A percentile compares a stretch with the other conserved stretches of the same genome.
phyloP scores from a whole-genome alignment of 2,329 filamentous ascomycete species.

The Claviceps digitariae region DNA sequence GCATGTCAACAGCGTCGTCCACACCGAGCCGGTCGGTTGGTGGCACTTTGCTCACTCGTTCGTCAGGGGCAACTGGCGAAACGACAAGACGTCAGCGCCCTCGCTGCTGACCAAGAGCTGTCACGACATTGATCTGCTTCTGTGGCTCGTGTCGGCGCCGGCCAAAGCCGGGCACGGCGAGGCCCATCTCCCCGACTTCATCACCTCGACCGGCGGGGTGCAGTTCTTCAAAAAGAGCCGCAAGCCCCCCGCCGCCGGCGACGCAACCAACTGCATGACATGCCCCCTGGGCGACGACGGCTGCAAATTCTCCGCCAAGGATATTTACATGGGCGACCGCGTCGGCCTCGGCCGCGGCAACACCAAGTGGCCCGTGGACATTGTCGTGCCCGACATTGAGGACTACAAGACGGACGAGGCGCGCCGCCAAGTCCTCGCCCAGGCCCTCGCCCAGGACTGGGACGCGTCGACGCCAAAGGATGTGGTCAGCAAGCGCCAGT shows the following conservation, averaged over 20 bases:
- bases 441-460: constrained; percentile 39
- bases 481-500: constrained; percentile 41
- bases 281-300: constrained; percentile 53
- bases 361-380: constrained; percentile 68
- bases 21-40: constrained; percentile 90
- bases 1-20: constrained; percentile 72
- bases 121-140: constrained; percentile 83
- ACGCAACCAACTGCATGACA: constrained; percentile 73
- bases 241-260: constrained; percentile 63
- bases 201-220: constrained; percentile 64
- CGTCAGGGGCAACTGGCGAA: constrained; percentile 88
- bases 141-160: constrained; percentile 82
- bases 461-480: constrained; percentile 31
- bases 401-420: constrained; percentile 42
- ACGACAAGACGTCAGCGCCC: constrained; percentile 60
- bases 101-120: constrained; percentile 90
- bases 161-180: constrained; percentile 26
- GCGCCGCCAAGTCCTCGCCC: constrained; percentile 26
- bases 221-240: constrained; percentile 64
- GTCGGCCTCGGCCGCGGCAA: constrained; percentile 50
- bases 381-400: constrained; percentile 88
- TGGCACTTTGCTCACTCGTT: constrained; percentile 93
- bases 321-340: constrained; percentile 62
- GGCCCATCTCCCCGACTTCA: constrained; percentile 59
- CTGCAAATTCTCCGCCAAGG: constrained; percentile 77